Conservation (phyloP, 352 stramenopile species). For the Blastocystis sp. region DNA sequence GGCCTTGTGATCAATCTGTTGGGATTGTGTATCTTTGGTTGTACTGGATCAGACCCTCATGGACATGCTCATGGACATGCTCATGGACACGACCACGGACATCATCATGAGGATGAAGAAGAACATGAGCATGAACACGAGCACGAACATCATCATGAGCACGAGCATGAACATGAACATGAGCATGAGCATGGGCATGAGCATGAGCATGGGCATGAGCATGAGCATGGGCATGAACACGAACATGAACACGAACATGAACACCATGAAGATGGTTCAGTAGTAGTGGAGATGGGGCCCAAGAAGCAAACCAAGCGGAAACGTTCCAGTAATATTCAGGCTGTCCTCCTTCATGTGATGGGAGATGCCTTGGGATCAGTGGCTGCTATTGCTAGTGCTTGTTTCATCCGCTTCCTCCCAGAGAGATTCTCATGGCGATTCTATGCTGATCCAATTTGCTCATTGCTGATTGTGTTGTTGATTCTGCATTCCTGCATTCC, state of each 20-base stretch:
- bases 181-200: constrained; percentile 63
- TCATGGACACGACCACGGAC: constrained; percentile 68
- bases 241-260: constrained; percentile 66
- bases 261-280: background rate
- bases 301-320: constrained; percentile 39
- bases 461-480: constrained; percentile 75
- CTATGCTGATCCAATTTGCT: constrained; percentile 73
- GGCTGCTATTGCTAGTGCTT: constrained; percentile 77
- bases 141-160: background rate
- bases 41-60: constrained; percentile 65
- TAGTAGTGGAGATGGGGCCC: background rate
- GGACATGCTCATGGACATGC: constrained; percentile 75
- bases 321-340: constrained; percentile 80
- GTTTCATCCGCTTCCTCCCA: constrained; percentile 71
- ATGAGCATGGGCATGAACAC: constrained; percentile 67
- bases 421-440: constrained; percentile 62
- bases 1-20: constrained; percentile 78
- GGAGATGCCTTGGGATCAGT: constrained; percentile 79
- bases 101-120: constrained; percentile 16
- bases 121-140: constrained; percentile 55
- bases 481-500: constrained; percentile 68
- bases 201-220: constrained; percentile 67
- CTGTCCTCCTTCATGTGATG: constrained; percentile 79
- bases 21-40: constrained; percentile 76
- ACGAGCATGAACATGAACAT: constrained; percentile 34